Conservation (phyloP, 2,329 filamentous ascomycete genomes). For the Fusarium decemcellulare region DNA sequence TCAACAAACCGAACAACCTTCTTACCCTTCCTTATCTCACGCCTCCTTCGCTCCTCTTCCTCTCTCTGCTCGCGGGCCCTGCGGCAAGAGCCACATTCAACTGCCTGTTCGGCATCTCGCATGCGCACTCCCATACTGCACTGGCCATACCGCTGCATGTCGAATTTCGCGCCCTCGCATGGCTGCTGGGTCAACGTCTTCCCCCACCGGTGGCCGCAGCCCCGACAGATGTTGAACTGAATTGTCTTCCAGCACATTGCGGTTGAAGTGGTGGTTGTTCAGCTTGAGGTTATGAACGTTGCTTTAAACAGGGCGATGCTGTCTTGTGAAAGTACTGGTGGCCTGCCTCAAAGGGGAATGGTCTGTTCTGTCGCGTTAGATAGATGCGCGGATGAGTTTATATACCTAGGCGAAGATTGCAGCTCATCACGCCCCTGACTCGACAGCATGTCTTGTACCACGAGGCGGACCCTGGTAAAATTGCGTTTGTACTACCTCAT, state of each 20-base stretch:
- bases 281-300: no score
- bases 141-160: not conserved
- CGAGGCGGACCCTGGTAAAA: no score
- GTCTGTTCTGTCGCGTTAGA: no score
- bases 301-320: no score
- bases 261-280: not conserved
- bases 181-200: not conserved
- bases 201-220: not conserved
- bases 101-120: not conserved
- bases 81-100: not conserved
- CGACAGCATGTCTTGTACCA: no score
- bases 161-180: not conserved
- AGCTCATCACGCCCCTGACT: no score
- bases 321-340: no score
- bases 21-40: no score
- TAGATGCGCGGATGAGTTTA: no score
- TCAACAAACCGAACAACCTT: no score
- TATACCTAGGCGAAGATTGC: no score
- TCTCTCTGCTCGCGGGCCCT: not conserved
- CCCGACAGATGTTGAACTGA: not conserved
- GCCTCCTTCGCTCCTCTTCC: not conserved
- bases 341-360: not conserved
- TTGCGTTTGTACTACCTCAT: no score
- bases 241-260: constrained; percentile 9
- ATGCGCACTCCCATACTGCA: not conserved